Evolutionary conservation across 1,284 basidiomycete genomes (phyloP).

Genomic region (Cutaneotrichosporon arboriforme): DNA sequence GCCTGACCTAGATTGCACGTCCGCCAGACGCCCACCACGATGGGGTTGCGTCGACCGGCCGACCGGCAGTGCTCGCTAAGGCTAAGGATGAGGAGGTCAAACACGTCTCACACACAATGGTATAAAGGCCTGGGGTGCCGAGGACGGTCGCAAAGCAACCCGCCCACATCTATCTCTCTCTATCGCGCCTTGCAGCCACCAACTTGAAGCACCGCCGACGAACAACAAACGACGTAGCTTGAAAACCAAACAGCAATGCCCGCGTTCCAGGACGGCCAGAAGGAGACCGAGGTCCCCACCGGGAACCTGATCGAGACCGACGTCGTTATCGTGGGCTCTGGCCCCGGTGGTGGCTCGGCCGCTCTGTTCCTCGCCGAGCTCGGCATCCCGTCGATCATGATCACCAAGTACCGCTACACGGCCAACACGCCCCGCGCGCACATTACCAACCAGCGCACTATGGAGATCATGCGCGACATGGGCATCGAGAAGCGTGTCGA

Average conservation of each 20-base stretch:
- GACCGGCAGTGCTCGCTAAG: too few species aligned
- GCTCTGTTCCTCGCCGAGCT: constrained; percentile 15
- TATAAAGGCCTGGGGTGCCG: too few species aligned
- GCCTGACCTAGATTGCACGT: too few species aligned
- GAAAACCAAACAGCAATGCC: constrained; percentile 2
- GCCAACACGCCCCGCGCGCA: constrained; percentile 18
- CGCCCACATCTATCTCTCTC: too few species aligned
- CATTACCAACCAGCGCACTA: constrained; percentile 18
- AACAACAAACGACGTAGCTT: not conserved
- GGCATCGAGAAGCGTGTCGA: constrained; percentile 11
- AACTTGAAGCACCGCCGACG: too few species aligned
- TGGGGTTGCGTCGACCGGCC: too few species aligned
- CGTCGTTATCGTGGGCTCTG: constrained; percentile 13
- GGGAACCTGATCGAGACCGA: constrained; percentile 11
- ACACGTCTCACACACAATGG: too few species aligned
- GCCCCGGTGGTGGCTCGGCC: constrained; percentile 11
- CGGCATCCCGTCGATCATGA: constrained; percentile 11
- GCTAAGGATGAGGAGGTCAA: too few species aligned
- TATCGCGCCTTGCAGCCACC: too few species aligned
- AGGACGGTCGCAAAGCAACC: too few species aligned
- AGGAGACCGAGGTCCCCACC: constrained; percentile 13
- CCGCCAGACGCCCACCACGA: too few species aligned
- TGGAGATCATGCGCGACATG: constrained; percentile 20
- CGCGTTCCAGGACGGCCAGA: constrained; percentile 15
- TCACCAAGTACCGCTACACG: constrained; percentile 13